Conservation (phyloP, 805 yeast genomes). For the Brettanomyces sp. region DNA sequence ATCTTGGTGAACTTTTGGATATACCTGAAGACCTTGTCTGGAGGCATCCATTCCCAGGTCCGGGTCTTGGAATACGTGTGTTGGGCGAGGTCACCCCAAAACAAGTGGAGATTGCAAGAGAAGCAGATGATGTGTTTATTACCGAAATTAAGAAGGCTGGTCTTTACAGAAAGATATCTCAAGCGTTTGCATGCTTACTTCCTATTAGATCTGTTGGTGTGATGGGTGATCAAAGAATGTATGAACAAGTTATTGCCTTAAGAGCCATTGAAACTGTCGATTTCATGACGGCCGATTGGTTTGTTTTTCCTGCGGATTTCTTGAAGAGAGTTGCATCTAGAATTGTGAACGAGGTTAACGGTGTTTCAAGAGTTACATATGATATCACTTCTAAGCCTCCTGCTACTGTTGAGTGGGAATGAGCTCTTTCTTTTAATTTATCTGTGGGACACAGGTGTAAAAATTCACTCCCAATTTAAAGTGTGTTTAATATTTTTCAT, state of each 20-base stretch:
- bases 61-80: constrained; percentile 98
- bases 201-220: constrained; percentile 99
- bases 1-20: constrained; percentile 87
- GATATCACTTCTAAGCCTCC: constrained; percentile 99
- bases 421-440: constrained; percentile 15
- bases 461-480: neutral
- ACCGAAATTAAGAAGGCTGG: constrained; percentile 94
- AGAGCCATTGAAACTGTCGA: constrained; percentile 97
- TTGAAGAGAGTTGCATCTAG: constrained; percentile 89
- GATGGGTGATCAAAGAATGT: constrained; percentile 99
- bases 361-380: constrained; percentile 98
- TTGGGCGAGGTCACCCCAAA: constrained; percentile 91
- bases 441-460: constrained; percentile 1
- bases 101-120: constrained; percentile 94
- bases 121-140: constrained; percentile 92
- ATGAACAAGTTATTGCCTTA: constrained; percentile 97
- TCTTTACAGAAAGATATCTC: constrained; percentile 84
- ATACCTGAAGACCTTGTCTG: constrained; percentile 95
- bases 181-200: constrained; percentile 93
- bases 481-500: too few relatives aligned
- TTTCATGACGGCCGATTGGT: constrained; percentile 99
- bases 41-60: constrained; percentile 99
- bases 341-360: constrained; percentile 96
- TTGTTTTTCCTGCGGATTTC: constrained; percentile 82
- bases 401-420: constrained; percentile 99